A percentile compares a stretch with the other conserved stretches of the same genome.
These are phyloP conservation scores for Pichia sp. DNA, from an alignment of 1,139 yeast species.

Conservation along the genomic window DNA sequence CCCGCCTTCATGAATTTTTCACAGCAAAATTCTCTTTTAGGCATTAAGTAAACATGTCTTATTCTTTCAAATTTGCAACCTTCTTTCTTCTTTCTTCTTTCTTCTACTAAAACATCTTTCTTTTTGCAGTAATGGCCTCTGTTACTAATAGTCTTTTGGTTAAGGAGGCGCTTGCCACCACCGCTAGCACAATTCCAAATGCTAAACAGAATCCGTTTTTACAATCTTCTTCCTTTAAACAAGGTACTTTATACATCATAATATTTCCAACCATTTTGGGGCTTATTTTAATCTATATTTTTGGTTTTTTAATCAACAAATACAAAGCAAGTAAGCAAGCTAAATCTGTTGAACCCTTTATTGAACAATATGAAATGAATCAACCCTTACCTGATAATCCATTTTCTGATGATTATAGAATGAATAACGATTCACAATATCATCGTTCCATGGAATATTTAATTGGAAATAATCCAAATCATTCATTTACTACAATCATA, in stretches of 20 bases:
- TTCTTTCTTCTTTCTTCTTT: not conserved
- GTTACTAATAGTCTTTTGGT: not conserved
- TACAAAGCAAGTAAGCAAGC: constrained; percentile 16
- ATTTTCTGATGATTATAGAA: constrained; percentile 8
- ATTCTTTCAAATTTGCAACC: not conserved
- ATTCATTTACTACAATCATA: not conserved
- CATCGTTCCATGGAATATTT: constrained; percentile 13
- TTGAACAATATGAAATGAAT: constrained; percentile 13
- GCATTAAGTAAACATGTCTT: not conserved
- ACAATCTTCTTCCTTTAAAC: constrained; percentile 6
- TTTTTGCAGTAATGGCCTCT: not conserved
- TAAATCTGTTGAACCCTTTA: constrained; percentile 11
- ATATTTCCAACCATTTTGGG: constrained; percentile 17
- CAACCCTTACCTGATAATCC: constrained; percentile 8
- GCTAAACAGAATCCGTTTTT: constrained; percentile 17
- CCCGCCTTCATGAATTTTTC: not conserved
- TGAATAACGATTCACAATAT: constrained; percentile 6
- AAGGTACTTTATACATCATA: constrained; percentile 20
- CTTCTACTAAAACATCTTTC: no score
- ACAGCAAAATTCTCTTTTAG: not conserved
- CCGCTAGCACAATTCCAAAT: not conserved
- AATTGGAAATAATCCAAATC: constrained; percentile 1
- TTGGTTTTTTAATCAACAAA: constrained; percentile 13
- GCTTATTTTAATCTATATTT: constrained; percentile 14
- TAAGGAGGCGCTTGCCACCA: not conserved